Evolutionary conservation across 371 early-diverging fungal genomes (phyloP).

Genomic region (Mucor sp.): DNA sequence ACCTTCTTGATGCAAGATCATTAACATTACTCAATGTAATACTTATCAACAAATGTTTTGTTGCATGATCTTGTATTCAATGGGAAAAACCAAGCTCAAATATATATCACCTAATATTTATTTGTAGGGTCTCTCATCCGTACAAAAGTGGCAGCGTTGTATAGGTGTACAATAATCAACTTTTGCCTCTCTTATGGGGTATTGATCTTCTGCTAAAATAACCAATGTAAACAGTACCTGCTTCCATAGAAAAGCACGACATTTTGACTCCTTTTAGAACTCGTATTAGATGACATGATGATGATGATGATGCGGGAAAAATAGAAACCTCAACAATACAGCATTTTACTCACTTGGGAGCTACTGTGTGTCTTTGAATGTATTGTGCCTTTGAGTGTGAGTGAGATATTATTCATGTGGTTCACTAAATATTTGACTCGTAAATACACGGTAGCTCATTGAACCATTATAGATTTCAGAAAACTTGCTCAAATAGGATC

Average conservation of each 20-base stretch:
- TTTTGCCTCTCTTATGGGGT: neutral
- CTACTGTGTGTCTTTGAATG: neutral
- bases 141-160: neutral
- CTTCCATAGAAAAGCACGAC: neutral
- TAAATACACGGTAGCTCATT: neutral
- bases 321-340: too few relatives aligned
- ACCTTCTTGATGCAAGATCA: neutral
- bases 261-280: neutral
- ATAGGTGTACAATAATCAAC: neutral
- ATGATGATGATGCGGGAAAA: neutral
- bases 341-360: neutral
- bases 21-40: neutral
- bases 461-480: neutral
- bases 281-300: neutral
- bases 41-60: neutral
- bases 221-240: conserved; percentile 2
- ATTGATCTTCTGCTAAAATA: neutral
- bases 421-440: too few relatives aligned
- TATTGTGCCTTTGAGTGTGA: neutral
- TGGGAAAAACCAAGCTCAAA: neutral
- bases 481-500: neutral
- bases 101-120: neutral
- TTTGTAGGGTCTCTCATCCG: neutral
- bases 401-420: neutral
- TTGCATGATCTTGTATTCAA: neutral